These are phyloP conservation scores for Cryphonectria naterciae DNA, from an alignment of 2,329 filamentous ascomycete species.

Conservation along the genomic window DNA sequence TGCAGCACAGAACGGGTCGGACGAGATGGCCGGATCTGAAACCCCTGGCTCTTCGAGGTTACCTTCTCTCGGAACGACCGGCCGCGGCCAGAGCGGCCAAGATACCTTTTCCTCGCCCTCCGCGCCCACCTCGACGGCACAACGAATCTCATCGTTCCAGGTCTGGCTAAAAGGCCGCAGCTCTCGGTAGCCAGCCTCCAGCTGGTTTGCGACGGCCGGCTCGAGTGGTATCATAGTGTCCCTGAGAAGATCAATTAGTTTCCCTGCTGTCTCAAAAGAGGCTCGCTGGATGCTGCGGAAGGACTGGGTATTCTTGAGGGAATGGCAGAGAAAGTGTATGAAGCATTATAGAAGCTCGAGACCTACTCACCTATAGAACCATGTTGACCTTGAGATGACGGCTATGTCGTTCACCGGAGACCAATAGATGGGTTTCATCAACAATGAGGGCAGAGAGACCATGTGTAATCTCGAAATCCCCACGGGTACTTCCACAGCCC, in stretches of 20 bases:
- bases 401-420: constrained; percentile 89
- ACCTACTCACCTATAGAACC: constrained; percentile 78
- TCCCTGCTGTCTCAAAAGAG: neutral
- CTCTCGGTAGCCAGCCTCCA: constrained; percentile 89
- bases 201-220: constrained; percentile 81
- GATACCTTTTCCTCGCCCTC: constrained; percentile 90
- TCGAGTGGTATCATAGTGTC: constrained; percentile 93
- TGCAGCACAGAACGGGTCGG: constrained; percentile 62
- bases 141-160: constrained; percentile 88
- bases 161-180: constrained; percentile 88
- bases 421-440: constrained; percentile 99
- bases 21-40: constrained; percentile 50
- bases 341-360: neutral
- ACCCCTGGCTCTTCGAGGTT: constrained; percentile 30
- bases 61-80: constrained; percentile 36
- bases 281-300: no score
- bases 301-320: neutral
- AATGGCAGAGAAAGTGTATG: neutral
- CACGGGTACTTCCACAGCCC: constrained; percentile 70
- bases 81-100: constrained; percentile 78
- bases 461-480: constrained; percentile 89
- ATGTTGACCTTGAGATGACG: constrained; percentile 81
- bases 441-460: constrained; percentile 78
- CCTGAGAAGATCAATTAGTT: constrained; percentile 35
- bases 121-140: constrained; percentile 87